These are phyloP conservation scores for Pichia terricola DNA, from an alignment of 1,139 yeast genomes.

Conservation along the genomic window DNA sequence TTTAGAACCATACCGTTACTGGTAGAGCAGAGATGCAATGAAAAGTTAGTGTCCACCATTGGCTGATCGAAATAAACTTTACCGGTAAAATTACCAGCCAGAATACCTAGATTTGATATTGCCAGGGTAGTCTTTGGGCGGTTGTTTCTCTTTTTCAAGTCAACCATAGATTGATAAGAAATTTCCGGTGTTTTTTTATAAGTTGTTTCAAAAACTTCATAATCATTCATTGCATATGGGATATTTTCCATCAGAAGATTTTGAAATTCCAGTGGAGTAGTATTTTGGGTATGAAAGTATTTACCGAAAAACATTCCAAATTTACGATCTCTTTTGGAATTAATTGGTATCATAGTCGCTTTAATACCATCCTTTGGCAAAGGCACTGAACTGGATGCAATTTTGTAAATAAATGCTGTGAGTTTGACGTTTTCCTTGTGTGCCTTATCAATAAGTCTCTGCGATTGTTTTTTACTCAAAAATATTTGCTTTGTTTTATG, in stretches of 20 bases:
- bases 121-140: conserved; percentile 6
- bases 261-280: conserved; percentile 3
- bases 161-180: conserved; percentile 1
- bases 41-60: conserved; percentile 11
- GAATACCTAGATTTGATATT: conserved; percentile 10
- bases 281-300: conserved; percentile 1
- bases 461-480: not conserved
- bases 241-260: not conserved
- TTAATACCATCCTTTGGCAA: not conserved
- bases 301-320: conserved; percentile 11
- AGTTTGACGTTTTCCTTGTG: conserved; percentile 5
- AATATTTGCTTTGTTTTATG: conserved; percentile 2
- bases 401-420: conserved; percentile 6
- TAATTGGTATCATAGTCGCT: conserved; percentile 10
- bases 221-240: conserved; percentile 3
- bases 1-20: conserved; percentile 5
- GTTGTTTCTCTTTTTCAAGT: conserved; percentile 4
- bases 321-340: conserved; percentile 4
- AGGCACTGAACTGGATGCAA: conserved; percentile 2
- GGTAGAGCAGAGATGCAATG: conserved; percentile 5
- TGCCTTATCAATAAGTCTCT: conserved; percentile 1
- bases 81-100: not conserved
- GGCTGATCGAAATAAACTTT: conserved; percentile 12
- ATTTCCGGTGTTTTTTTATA: not conserved
- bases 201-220: conserved; percentile 1